A percentile compares a stretch with the other conserved stretches of the same genome.
Conservation (phyloP, 2,329 filamentous ascomycete species). For the Ceratocystis papillata region DNA sequence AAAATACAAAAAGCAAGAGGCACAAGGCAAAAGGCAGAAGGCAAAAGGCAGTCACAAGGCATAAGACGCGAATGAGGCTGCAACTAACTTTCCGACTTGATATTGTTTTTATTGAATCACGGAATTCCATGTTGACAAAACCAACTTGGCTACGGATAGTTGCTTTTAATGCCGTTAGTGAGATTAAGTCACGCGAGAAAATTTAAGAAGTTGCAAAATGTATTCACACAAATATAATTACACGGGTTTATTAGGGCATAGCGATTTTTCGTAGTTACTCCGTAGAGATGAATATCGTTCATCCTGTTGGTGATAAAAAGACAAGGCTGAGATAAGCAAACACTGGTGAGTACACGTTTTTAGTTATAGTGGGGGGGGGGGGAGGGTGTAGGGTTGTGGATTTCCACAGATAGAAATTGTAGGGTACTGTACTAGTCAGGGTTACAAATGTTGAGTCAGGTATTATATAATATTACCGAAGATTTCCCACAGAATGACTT, state of each 20-base stretch:
- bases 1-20: background rate
- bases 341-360: no score
- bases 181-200: background rate
- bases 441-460: no score
- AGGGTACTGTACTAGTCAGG: no score
- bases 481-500: background rate
- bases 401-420: no score
- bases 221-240: background rate
- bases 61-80: background rate
- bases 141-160: background rate
- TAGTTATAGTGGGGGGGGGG: no score
- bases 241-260: background rate
- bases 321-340: no score
- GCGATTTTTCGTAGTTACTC: background rate
- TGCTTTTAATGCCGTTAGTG: background rate
- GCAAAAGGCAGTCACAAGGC: background rate
- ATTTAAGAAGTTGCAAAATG: background rate
- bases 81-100: background rate
- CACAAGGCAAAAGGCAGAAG: background rate
- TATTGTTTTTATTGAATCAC: background rate
- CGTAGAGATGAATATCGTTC: no score
- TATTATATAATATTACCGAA: no score
- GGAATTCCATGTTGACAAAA: background rate
- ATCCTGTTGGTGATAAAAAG: background rate
- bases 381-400: no score